Conservation (phyloP, 345 rosid species). For the Cardamine resedifolia region DNA sequence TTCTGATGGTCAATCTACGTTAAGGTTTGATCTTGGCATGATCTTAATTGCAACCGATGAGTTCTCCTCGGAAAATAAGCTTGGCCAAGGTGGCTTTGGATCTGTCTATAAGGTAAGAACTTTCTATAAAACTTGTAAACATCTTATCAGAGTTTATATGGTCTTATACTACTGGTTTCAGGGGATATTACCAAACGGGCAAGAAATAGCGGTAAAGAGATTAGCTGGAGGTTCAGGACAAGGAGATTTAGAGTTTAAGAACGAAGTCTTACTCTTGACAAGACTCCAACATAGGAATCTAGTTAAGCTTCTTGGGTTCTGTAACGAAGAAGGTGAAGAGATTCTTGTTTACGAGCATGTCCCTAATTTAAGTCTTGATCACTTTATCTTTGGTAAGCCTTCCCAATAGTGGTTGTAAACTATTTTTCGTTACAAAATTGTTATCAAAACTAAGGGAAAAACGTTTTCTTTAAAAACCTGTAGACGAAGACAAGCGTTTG, state of each 20-base stretch:
- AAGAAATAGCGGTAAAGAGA: constrained; percentile 17
- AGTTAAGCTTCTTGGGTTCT: constrained; percentile 56
- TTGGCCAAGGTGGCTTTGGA: constrained; percentile 54
- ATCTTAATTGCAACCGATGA: constrained; percentile 30
- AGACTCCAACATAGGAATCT: constrained; percentile 63
- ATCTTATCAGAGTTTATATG: neutral
- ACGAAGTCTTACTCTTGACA: constrained; percentile 50
- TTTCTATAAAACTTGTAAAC: neutral
- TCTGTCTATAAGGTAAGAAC: constrained; percentile 46
- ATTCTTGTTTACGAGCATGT: constrained; percentile 58
- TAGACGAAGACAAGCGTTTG: constrained; percentile 32
- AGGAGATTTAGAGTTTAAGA: constrained; percentile 56
- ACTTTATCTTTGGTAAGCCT: constrained; percentile 46
- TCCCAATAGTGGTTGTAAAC: no score
- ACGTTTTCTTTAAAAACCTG: neutral
- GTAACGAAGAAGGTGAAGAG: constrained; percentile 43
- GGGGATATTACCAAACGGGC: constrained; percentile 49
- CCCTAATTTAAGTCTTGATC: constrained; percentile 53
- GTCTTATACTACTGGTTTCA: constrained; percentile 16
- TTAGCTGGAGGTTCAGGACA: constrained; percentile 45
- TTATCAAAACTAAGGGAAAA: no score
- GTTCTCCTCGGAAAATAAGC: constrained; percentile 39
- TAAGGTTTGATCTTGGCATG: constrained; percentile 32
- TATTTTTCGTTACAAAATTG: no score
- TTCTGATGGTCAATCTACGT: constrained; percentile 26